A percentile compares a stretch with the other conserved stretches of the same genome.
phyloP scores from a whole-genome alignment of 2,329 filamentous ascomycete species.

The Fusarium goolgardi region DNA sequence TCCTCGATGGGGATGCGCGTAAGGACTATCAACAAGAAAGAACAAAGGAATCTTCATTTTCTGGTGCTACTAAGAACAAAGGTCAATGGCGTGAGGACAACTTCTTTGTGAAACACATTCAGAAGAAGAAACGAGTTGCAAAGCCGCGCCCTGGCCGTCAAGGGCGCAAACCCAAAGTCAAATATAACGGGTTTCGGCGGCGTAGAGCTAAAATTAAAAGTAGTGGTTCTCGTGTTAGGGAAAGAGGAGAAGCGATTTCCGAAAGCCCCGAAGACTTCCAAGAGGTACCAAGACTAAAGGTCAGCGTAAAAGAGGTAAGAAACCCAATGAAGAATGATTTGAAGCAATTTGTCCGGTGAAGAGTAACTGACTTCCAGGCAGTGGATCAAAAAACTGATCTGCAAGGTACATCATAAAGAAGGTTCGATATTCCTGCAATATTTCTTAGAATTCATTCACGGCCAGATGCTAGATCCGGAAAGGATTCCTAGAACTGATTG shows the following conservation, averaged over 20 bases:
- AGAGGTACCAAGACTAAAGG: background rate
- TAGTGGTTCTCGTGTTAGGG: background rate
- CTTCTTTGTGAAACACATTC: background rate
- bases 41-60: accelerated
- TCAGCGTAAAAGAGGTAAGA: background rate
- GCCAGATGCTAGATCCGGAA: background rate
- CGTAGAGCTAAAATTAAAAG: background rate
- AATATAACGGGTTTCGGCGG: no score
- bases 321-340: accelerated
- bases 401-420: accelerated
- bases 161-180: no score
- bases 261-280: background rate
- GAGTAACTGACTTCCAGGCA: background rate
- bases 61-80: background rate
- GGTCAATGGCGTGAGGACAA: background rate
- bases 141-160: accelerated
- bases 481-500: background rate
- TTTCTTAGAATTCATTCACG: background rate
- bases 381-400: background rate
- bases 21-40: accelerated
- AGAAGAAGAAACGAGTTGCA: background rate
- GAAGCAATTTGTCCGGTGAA: background rate
- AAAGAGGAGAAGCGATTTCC: no score
- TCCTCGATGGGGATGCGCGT: accelerated
- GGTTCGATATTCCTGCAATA: accelerated